These are phyloP conservation scores for Dipodascus geniculatus DNA, from an alignment of 805 yeast genomes.

Conservation along the genomic window DNA sequence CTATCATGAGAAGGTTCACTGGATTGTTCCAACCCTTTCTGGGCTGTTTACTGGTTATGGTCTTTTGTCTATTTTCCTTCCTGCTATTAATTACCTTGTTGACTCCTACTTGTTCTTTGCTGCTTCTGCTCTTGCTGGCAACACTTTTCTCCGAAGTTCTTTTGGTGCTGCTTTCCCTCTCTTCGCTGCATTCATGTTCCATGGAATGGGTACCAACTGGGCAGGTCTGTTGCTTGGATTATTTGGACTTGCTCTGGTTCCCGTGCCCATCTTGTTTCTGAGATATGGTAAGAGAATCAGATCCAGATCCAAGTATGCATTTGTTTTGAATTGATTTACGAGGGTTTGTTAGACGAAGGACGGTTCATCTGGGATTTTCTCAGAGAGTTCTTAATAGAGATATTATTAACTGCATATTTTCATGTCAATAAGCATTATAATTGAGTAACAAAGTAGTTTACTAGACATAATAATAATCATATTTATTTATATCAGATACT, in stretches of 20 bases:
- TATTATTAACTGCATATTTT: background rate
- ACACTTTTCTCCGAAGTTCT: conserved; percentile 55
- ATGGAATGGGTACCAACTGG: conserved; percentile 60
- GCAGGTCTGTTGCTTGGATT: conserved; percentile 65
- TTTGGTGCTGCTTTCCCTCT: conserved; percentile 65
- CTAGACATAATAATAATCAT: background rate
- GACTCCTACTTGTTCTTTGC: conserved; percentile 62
- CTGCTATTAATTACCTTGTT: conserved; percentile 59
- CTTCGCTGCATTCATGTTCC: conserved; percentile 62
- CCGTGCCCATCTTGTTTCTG: conserved; percentile 59
- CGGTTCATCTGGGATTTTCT: background rate
- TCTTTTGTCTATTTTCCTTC: conserved; percentile 52
- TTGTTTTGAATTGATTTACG: conserved; percentile 12
- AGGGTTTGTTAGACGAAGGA: too few relatives aligned
- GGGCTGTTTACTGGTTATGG: conserved; percentile 60
- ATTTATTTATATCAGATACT: background rate
- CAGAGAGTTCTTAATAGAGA: background rate
- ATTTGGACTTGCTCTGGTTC: conserved; percentile 42
- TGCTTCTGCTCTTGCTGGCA: conserved; percentile 70
- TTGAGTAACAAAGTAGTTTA: background rate
- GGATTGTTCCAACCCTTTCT: conserved; percentile 69
- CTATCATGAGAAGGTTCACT: conserved; percentile 57
- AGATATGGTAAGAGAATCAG: conserved; percentile 48
- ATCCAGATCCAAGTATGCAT: conserved; percentile 46
- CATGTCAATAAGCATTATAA: background rate